phyloP scores from a whole-genome alignment of 148 eudicot species.

The Spergularia marina region DNA sequence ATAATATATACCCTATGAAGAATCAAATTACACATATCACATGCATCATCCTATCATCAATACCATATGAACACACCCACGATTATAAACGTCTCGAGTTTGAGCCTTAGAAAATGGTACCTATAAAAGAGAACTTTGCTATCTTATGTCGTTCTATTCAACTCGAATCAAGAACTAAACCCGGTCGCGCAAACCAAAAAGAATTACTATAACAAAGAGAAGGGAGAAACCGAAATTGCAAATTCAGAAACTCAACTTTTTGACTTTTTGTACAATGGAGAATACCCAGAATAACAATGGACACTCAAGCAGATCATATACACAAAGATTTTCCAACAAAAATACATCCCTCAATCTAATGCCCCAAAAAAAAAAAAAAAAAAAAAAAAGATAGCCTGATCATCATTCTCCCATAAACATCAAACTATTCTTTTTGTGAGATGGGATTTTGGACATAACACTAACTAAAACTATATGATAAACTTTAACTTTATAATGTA shows the following conservation, averaged over 20 bases:
- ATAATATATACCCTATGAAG: background rate
- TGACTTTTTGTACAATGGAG: slow-evolving; percentile 21
- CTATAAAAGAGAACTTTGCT: too few relatives aligned
- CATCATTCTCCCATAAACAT: slow-evolving; percentile 11
- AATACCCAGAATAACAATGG: slow-evolving; percentile 13
- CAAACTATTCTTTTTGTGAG: slow-evolving; percentile 4
- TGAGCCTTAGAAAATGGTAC: too few relatives aligned
- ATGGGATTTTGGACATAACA: background rate
- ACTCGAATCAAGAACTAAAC: too few relatives aligned
- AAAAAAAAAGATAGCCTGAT: background rate
- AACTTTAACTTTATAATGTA: background rate
- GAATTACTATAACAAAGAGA: background rate
- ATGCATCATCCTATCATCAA: background rate
- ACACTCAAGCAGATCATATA: slow-evolving; percentile 15
- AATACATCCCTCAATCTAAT: slow-evolving; percentile 7
- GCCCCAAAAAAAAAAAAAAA: background rate
- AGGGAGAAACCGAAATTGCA: background rate
- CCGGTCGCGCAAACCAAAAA: too few relatives aligned
- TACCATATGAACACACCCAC: background rate
- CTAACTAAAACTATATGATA: slow-evolving; percentile 19
- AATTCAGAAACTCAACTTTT: slow-evolving; percentile 4
- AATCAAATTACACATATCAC: background rate
- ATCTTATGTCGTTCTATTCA: too few relatives aligned
- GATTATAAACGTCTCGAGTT: background rate
- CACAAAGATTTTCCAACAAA: slow-evolving; percentile 16